Evolutionary conservation across 768 basidiomycete genomes (phyloP), one percentile per base, ranked within the genome.

Genomic region (Suillus discolor): DNA sequence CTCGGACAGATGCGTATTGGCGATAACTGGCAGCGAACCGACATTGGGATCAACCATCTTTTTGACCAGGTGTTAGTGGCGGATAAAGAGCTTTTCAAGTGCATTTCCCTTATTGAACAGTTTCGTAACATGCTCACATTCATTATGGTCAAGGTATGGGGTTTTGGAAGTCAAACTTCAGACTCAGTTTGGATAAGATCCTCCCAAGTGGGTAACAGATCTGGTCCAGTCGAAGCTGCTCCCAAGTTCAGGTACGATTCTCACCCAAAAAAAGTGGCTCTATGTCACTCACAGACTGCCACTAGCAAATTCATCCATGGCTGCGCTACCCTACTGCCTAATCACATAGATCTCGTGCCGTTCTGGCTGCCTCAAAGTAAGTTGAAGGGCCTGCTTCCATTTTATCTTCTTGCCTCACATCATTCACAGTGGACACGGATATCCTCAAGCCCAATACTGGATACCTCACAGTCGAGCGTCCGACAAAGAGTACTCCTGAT

Each of bases 331-430:
- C 83, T 99, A 0, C 79, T 99, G 12, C 96, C 96, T 23, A 87
- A 93, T 71, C 91, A 97, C 42, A 96, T 98, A 54, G 93, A 98
- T 72, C 85, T 99, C 28, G 92, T 99, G 42, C 97, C 97, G 8
- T 99, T 98, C 84, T 99, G 97, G 97, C 85, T 96, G 7, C 96
- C 96, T 8, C 96, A 99, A 75, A 97, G 92, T 93, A 75, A 45
- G 85, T 5, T 2, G 4, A 18, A 23, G 57, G 18, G 20, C n/a
- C 11, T 11, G 0, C 18, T 36, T 38, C 18, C 18, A 42, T 8
- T 4, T 44, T n/a, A 62, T 16, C 57, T 34, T 67, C 42, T 57
- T 28, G 66, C 38, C 34, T 44, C 38, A 20, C 42, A 54, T 57
- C 60, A 61, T 41, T 16, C 51, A 18, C 65, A 94, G 92, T 98